Percentiles rank a stretch among this genome's conserved stretches.
These are phyloP conservation scores for Lepidium aucheri DNA, from an alignment of 345 rosid species.

Conservation along the genomic window DNA sequence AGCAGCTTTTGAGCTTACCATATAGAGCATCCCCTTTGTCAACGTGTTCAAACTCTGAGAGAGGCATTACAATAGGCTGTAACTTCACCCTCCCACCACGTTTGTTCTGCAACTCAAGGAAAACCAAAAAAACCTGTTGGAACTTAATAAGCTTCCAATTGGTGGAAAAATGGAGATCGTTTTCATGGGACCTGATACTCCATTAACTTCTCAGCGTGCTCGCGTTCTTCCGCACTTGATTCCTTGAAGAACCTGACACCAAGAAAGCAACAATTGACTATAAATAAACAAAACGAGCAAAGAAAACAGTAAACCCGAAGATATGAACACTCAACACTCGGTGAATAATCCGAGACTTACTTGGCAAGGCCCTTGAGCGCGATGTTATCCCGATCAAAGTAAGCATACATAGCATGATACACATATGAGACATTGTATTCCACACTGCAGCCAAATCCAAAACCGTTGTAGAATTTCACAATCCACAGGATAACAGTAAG, in stretches of 20 bases:
- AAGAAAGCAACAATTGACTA: background rate
- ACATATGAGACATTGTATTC: constrained; percentile 88
- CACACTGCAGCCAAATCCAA: constrained; percentile 43
- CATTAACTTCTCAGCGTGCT: constrained; percentile 91
- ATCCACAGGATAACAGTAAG: background rate
- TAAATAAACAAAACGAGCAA: background rate
- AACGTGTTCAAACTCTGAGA: constrained; percentile 68
- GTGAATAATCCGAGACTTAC: constrained; percentile 32
- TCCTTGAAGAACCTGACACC: constrained; percentile 76
- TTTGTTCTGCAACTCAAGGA: constrained; percentile 49
- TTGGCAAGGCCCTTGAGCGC: constrained; percentile 91
- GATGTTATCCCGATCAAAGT: constrained; percentile 82
- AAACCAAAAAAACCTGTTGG: background rate
- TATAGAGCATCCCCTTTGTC: constrained; percentile 93
- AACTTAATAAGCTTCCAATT: background rate
- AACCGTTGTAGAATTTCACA: background rate
- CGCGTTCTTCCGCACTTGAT: constrained; percentile 86
- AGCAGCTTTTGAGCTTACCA: constrained; percentile 37
- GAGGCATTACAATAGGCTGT: constrained; percentile 61
- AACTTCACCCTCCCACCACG: constrained; percentile 88
- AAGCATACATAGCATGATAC: constrained; percentile 87
- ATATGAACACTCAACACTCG: background rate
- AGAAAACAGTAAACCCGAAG: background rate
- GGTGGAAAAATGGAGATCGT: background rate
- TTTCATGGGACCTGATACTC: constrained; percentile 61